A percentile compares a stretch with the other conserved stretches of the same genome.
Conservation (phyloP, 129 eudicot species). For the Tanacetum coccineum region DNA sequence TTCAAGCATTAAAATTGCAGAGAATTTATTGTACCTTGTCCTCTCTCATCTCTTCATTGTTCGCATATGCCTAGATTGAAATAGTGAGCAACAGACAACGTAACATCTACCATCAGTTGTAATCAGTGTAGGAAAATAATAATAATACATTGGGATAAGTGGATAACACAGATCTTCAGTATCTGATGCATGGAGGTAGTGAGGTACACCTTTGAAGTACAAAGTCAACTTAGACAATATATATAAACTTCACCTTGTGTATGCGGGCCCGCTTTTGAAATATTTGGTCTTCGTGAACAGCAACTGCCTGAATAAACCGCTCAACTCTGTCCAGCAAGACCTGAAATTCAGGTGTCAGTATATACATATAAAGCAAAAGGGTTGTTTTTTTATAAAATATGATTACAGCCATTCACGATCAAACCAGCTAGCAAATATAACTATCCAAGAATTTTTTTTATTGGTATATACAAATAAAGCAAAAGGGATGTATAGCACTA, state of each 20-base stretch:
- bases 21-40: slow-evolving; percentile 64
- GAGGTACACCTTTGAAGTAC: slow-evolving; percentile 12
- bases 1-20: slow-evolving; percentile 10
- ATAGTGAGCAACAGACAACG: slow-evolving; percentile 11
- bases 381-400: background rate
- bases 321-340: slow-evolving; percentile 90
- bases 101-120: slow-evolving; percentile 4
- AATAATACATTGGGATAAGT: background rate
- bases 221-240: background rate
- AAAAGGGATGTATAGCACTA: too few relatives aligned
- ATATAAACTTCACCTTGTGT: slow-evolving; percentile 54
- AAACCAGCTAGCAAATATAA: slow-evolving; percentile 1
- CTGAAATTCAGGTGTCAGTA: slow-evolving; percentile 40
- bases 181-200: background rate
- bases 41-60: slow-evolving; percentile 64
- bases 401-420: slow-evolving; percentile 7
- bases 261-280: slow-evolving; percentile 90
- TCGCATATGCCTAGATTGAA: slow-evolving; percentile 61
- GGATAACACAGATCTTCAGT: background rate
- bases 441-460: background rate
- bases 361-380: slow-evolving; percentile 14
- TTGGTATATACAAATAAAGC: too few relatives aligned
- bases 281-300: slow-evolving; percentile 86
- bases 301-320: slow-evolving; percentile 86
- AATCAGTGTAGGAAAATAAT: background rate